Evolutionary conservation across 164 flowering plant species (phyloP).

Genomic region (Euptelea pleiosperma): DNA sequence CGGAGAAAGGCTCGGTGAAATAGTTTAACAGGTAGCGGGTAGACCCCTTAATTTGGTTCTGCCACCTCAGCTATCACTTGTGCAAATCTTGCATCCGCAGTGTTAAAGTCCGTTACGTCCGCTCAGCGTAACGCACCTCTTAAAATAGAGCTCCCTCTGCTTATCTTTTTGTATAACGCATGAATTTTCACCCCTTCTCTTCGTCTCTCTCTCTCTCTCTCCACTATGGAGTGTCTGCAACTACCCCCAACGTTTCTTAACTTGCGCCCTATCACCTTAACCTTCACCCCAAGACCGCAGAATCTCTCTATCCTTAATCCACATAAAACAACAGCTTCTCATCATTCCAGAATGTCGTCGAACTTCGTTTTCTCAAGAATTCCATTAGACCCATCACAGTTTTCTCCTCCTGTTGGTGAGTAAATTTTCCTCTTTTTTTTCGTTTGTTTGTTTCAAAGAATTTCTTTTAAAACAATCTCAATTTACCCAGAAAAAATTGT

Average conservation of each 20-base stretch:
- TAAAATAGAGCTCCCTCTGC: too few relatives aligned
- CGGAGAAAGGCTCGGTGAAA: too few relatives aligned
- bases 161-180: too few relatives aligned
- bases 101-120: too few relatives aligned
- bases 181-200: background rate
- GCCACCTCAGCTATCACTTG: too few relatives aligned
- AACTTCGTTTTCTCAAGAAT: slow-evolving; percentile 1
- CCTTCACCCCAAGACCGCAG: slow-evolving; percentile 2
- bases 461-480: background rate
- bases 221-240: slow-evolving; percentile 22
- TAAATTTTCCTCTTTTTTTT: background rate
- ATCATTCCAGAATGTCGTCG: background rate
- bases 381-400: slow-evolving; percentile 3
- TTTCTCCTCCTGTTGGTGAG: slow-evolving; percentile 12
- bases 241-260: slow-evolving; percentile 8
- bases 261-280: slow-evolving; percentile 6
- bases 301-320: background rate
- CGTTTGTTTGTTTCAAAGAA: too few relatives aligned
- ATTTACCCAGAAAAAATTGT: too few relatives aligned
- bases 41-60: too few relatives aligned
- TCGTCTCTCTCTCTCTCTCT: background rate
- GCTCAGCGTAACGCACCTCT: too few relatives aligned
- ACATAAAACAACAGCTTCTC: background rate
- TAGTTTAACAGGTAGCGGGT: too few relatives aligned
- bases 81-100: too few relatives aligned